These are phyloP conservation scores for Macadamia tetraphylla DNA, from an alignment of 164 flowering plant genomes.

Conservation along the genomic window DNA sequence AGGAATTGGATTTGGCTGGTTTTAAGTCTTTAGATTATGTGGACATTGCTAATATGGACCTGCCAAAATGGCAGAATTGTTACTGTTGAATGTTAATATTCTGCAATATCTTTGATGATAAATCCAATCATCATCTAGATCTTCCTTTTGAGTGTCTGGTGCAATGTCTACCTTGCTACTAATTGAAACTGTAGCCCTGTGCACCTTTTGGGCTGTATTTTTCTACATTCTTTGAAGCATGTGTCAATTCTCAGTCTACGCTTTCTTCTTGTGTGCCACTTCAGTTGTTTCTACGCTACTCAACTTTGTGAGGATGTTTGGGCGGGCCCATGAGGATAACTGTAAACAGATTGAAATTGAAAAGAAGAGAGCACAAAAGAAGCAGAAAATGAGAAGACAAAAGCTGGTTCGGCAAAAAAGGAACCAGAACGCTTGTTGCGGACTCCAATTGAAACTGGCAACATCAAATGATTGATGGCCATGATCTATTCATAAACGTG, in stretches of 20 bases:
- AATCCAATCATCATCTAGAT: no score
- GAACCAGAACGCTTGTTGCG: constrained; percentile 19
- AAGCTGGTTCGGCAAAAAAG: constrained; percentile 25
- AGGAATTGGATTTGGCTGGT: no score
- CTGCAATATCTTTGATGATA: no score
- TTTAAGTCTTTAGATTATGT: no score
- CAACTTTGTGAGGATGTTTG: constrained; percentile 72
- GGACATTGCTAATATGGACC: no score
- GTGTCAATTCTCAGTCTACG: no score
- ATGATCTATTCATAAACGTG: not conserved
- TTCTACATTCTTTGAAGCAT: no score
- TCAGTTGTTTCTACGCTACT: constrained; percentile 76
- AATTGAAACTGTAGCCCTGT: constrained; percentile 7
- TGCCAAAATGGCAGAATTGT: no score
- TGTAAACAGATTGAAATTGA: constrained; percentile 76
- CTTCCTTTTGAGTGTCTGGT: no score
- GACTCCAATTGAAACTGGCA: constrained; percentile 20
- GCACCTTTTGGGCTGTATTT: no score
- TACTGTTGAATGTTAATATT: no score
- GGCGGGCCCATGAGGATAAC: constrained; percentile 73
- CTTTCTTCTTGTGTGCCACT: not conserved
- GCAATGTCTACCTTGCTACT: no score
- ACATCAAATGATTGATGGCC: constrained; percentile 14
- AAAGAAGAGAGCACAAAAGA: constrained; percentile 71
- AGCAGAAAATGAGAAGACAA: constrained; percentile 47